Conservation (phyloP, 306 rosid species). For the Quercus variabilis region DNA sequence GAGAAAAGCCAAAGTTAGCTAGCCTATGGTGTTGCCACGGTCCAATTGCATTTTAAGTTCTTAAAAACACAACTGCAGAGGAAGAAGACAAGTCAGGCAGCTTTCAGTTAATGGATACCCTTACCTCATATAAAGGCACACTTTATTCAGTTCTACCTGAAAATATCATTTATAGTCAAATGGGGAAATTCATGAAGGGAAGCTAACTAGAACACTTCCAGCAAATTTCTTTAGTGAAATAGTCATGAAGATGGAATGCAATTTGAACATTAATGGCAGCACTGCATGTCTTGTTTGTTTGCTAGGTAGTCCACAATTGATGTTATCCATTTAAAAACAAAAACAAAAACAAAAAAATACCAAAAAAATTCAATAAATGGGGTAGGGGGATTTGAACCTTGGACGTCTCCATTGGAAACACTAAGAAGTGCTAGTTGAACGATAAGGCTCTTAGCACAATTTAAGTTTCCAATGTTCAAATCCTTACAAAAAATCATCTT, state of each 20-base stretch:
- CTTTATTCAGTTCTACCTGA: not conserved
- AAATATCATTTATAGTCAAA: not conserved
- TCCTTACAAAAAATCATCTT: not conserved
- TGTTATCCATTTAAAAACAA: too few species aligned
- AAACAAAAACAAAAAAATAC: too few species aligned
- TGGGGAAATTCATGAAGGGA: not conserved
- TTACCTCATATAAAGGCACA: not conserved
- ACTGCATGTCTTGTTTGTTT: not conserved
- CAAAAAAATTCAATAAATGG: too few species aligned
- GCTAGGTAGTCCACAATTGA: not conserved
- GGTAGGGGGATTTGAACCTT: too few species aligned
- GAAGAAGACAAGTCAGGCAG: not conserved
- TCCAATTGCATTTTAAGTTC: not conserved
- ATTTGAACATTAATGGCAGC: not conserved
- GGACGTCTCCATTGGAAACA: too few species aligned
- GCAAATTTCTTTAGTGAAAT: not conserved
- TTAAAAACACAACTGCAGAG: not conserved
- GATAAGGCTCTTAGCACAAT: too few species aligned
- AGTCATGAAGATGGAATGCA: not conserved
- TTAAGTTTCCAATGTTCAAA: not conserved
- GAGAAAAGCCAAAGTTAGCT: not conserved
- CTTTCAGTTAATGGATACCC: not conserved
- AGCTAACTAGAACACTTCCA: not conserved
- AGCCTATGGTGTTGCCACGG: not conserved
- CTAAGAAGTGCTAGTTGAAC: too few species aligned